Conservation (phyloP, 2,329 filamentous ascomycete genomes). For the Arachnomyces sp. region DNA sequence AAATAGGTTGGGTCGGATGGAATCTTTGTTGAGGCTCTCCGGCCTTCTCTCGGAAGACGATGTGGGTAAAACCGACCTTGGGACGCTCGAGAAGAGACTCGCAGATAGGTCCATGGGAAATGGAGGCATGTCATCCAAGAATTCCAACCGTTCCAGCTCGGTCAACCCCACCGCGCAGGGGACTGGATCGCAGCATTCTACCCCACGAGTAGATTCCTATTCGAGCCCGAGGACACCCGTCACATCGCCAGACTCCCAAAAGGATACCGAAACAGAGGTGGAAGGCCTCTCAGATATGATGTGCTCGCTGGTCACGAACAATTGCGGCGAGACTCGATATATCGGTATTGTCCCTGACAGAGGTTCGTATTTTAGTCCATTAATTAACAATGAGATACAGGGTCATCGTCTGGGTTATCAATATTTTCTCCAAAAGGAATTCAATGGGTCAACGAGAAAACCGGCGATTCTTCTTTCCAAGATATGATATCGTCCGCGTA, state of each 20-base stretch:
- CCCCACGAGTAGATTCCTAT: conserved; percentile 39
- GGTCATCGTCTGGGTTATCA: conserved; percentile 93
- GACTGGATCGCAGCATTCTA: conserved; percentile 35
- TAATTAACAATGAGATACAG: conserved; percentile 39
- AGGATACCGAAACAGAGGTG: conserved; percentile 60
- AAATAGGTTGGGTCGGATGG: conserved; percentile 92
- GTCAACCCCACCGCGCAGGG: conserved; percentile 25
- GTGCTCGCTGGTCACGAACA: conserved; percentile 95
- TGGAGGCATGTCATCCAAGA: conserved; percentile 30
- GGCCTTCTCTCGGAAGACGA: conserved; percentile 82
- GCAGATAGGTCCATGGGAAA: conserved; percentile 42
- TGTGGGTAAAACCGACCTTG: conserved; percentile 75
- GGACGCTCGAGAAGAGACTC: conserved; percentile 72
- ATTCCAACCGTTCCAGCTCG: conserved; percentile 21
- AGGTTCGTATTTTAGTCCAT: conserved; percentile 10
- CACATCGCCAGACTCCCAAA: conserved; percentile 47
- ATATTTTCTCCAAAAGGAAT: conserved; percentile 98
- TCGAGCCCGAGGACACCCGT: conserved; percentile 45
- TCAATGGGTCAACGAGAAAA: conserved; percentile 97
- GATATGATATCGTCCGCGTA: conserved; percentile 90
- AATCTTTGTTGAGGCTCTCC: conserved; percentile 78
- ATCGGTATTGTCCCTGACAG: conserved; percentile 58
- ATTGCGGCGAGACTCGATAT: conserved; percentile 88
- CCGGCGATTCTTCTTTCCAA: conserved; percentile 90
- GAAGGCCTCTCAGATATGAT: conserved; percentile 95